Base-by-base conservation (phyloP, 2,329 filamentous ascomycete genomes). In the Emmonsiellopsis sp. region DNA sequence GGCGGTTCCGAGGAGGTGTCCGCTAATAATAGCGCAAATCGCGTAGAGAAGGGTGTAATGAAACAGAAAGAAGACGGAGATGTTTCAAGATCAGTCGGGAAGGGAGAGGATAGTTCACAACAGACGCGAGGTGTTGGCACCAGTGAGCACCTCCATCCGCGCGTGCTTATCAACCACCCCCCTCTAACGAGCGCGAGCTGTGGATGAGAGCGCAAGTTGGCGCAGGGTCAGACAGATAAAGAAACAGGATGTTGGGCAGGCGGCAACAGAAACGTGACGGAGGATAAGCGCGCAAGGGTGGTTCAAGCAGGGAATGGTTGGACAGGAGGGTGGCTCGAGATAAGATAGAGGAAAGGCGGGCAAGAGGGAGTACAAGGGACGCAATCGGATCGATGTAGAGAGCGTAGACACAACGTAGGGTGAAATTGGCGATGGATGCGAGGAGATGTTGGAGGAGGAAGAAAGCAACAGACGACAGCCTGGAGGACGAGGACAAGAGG, bases 141-240 rank as follows among this genome's bases (percentile, higher is more conserved):
- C 45, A 13, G 54, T 57, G 50, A 52, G 26, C 51, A 44, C 47
- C 58, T 59, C 59, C 57, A 57, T 58, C 46, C 50, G 42, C 41
- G 49, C 38, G 31, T 20, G 16, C 7, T 13, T 35, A 34, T 35
- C 32, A 15, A 35, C n/a, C 34, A 37, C 40, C 15, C 32, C 38
- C 37, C 31, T 34, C 7, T 13, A 34, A 47, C 26, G 15, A 44
- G 11, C 30, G 35, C 35, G 35, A 38, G 9, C 13, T 38, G 35
- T 5, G n/a, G 7, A 42, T 3, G 41, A 26, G 10, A 32, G 31
- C 20, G 30, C 20, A 32, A 3, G 31, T n/a, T 13, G 20, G 26
- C 10, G 43, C 7, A 34, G 30, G 30, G 20, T 26, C 7, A 34
- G 40, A 42, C 11, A 26, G 6, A 13, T 8, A 3, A 48, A 26